phyloP scores from a whole-genome alignment of 805 yeast species.

The Helenozyma rhizophorensis region DNA sequence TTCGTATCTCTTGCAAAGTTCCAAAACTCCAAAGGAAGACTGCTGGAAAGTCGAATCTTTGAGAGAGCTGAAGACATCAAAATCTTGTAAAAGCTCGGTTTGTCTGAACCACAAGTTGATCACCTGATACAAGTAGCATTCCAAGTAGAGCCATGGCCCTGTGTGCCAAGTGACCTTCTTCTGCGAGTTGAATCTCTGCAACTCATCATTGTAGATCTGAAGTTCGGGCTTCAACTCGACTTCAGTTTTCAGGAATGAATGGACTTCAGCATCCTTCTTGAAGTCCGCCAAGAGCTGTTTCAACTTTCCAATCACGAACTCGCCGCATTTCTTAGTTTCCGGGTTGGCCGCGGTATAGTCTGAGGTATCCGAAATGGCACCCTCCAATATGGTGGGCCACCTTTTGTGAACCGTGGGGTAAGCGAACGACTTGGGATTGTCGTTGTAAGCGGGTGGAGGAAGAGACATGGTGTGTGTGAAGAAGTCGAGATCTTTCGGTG shows the following conservation, averaged over 20 bases:
- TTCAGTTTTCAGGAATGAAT: conserved; percentile 22
- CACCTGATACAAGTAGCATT: conserved; percentile 76
- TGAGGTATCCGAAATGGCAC: conserved; percentile 59
- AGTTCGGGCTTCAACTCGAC: conserved; percentile 47
- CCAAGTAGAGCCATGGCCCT: conserved; percentile 89
- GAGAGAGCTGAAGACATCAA: conserved; percentile 69
- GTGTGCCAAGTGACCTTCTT: conserved; percentile 59
- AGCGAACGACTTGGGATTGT: conserved; percentile 77
- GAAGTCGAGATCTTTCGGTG: no score
- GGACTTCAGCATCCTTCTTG: conserved; percentile 28
- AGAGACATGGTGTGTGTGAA: conserved; percentile 28
- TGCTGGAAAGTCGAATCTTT: conserved; percentile 73
- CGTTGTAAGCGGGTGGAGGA: conserved; percentile 55
- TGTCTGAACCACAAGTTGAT: conserved; percentile 47
- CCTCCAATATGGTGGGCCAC: conserved; percentile 82
- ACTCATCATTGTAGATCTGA: conserved; percentile 55
- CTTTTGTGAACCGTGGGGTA: conserved; percentile 70
- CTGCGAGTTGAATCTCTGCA: conserved; percentile 26
- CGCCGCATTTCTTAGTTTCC: conserved; percentile 44
- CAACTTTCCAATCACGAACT: conserved; percentile 39
- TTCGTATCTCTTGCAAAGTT: conserved; percentile 60
- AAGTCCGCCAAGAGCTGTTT: conserved; percentile 42
- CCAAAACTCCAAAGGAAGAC: conserved; percentile 73
- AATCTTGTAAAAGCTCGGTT: conserved; percentile 22
- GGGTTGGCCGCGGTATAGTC: conserved; percentile 13